Base-by-base conservation (phyloP, 805 yeast genomes). In the Candida germanica region DNA sequence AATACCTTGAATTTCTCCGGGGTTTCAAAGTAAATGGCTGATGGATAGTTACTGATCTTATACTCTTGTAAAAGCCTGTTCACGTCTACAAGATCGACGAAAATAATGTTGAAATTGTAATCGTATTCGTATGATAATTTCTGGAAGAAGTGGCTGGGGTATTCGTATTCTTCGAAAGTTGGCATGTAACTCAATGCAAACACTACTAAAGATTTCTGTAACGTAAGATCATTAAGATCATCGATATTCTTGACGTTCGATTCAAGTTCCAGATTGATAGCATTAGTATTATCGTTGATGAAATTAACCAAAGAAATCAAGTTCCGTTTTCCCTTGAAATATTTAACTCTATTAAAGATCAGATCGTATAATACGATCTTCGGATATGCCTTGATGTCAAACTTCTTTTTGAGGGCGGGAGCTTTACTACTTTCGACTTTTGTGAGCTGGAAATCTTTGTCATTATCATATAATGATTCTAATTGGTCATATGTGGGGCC, bases 311-410 rank as follows among this genome's bases (percentile, higher is more conserved):
- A 26, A 8, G 46, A 35, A 8, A 48, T 39, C 9, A 54, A 28
- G 13, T 46, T 46, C 23, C 64, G 37, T n/a, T 43, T 36, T 2
- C 29, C 30, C 1, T 49, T 47, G 47, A 60, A 77, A 1, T 59
- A 53, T 0, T 56, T 61, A 4, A 72, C 58, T 36, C 60, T 56
- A 31, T 63, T 66, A 1, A 74, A 71, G 26, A 58, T 56, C 31
- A 60, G 58, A 22, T 69, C 54, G 40, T 73, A 69, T 22, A 79
- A 48, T 44, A 69, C 66, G 33, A 79, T 39, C 1, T 71, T 59
- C 1, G 86, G 86, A 49, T 62, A 79, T 13, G 63, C 65, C 8
- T 46, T 40, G 3, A 79, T 58, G 11, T 50, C 47, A 39, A 75
- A 75, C 31, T 66, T 51, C 22, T 46, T 47, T 25, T 68, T 54